Percentiles rank a stretch among this genome's conserved stretches.
Evolutionary conservation across 2,329 filamentous ascomycete genomes (phyloP).

Genomic region (Pyricularia sp.): DNA sequence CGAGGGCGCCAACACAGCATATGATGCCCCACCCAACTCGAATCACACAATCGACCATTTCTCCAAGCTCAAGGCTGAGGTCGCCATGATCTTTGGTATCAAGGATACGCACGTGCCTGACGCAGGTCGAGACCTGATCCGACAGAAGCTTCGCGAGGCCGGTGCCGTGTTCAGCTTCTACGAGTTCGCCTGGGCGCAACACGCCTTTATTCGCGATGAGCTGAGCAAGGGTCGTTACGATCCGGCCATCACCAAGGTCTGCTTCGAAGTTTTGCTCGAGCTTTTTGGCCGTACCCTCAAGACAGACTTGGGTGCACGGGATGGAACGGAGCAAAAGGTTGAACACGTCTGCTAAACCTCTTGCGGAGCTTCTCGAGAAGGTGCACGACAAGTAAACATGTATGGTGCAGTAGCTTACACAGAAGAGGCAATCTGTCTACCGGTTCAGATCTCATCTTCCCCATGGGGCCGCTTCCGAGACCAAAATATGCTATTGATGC

Average conservation of each 20-base stretch:
- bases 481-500: too few species aligned
- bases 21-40: slow-evolving; percentile 26
- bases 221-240: slow-evolving; percentile 91
- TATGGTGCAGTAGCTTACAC: not conserved
- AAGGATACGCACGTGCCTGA: slow-evolving; percentile 85
- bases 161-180: slow-evolving; percentile 72
- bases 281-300: slow-evolving; percentile 72
- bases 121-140: slow-evolving; percentile 72
- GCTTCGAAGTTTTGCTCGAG: slow-evolving; percentile 85
- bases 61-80: slow-evolving; percentile 63
- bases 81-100: slow-evolving; percentile 86
- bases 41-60: slow-evolving; percentile 45
- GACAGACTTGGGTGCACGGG: slow-evolving; percentile 64
- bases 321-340: slow-evolving; percentile 49
- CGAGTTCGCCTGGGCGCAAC: slow-evolving; percentile 88
- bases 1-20: slow-evolving; percentile 35
- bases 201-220: slow-evolving; percentile 91
- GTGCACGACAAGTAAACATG: not conserved
- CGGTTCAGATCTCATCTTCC: not conserved
- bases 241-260: slow-evolving; percentile 74
- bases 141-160: slow-evolving; percentile 68
- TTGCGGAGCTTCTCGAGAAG: not conserved
- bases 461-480: too few species aligned
- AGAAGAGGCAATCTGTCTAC: not conserved
- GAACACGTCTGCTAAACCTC: slow-evolving; percentile 60